phyloP scores from a whole-genome alignment of 2,329 filamentous ascomycete genomes.

The Stemphylium vesicarium region DNA sequence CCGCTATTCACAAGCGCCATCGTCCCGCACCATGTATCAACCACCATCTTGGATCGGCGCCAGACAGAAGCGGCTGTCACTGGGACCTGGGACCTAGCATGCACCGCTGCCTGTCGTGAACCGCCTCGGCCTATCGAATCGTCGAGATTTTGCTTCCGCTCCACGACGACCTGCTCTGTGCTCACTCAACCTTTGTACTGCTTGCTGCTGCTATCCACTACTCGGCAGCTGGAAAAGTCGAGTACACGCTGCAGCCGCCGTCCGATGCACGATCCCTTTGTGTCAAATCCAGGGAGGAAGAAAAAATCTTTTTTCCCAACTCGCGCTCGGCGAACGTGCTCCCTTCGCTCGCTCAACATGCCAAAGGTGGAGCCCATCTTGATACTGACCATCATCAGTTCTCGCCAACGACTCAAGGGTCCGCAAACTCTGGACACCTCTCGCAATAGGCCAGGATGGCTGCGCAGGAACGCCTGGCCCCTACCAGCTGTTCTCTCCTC shows the following conservation, averaged over 20 bases:
- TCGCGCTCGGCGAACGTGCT: background rate
- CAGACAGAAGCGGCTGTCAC: conserved; percentile 33
- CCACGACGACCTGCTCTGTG: conserved; percentile 27
- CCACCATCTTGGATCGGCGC: conserved; percentile 40
- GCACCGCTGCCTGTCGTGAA: conserved; percentile 30
- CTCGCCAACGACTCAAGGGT: conserved; percentile 11
- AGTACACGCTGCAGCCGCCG: conserved; percentile 25
- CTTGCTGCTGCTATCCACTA: conserved; percentile 15
- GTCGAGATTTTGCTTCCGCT: conserved; percentile 17
- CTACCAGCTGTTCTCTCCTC: conserved; percentile 20
- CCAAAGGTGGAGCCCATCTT: conserved; percentile 12
- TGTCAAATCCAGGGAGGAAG: background rate
- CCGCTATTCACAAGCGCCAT: conserved; percentile 14
- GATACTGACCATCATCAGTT: conserved; percentile 14
- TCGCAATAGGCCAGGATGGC: conserved; percentile 7
- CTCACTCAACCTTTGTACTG: conserved; percentile 21
- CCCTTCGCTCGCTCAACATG: conserved; percentile 1
- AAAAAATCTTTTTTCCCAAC: background rate
- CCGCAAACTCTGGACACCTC: conserved; percentile 12
- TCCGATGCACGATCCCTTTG: conserved; percentile 16
- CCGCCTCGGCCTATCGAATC: conserved; percentile 36
- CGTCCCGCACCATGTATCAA: conserved; percentile 26
- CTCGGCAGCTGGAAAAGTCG: conserved; percentile 22
- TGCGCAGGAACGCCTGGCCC: conserved; percentile 33
- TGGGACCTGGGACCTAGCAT: conserved; percentile 29